Evolutionary conservation across 257 asterid species (phyloP), one percentile per base, ranked within the genome.

Genomic region (Haberlea rhodopensis): DNA sequence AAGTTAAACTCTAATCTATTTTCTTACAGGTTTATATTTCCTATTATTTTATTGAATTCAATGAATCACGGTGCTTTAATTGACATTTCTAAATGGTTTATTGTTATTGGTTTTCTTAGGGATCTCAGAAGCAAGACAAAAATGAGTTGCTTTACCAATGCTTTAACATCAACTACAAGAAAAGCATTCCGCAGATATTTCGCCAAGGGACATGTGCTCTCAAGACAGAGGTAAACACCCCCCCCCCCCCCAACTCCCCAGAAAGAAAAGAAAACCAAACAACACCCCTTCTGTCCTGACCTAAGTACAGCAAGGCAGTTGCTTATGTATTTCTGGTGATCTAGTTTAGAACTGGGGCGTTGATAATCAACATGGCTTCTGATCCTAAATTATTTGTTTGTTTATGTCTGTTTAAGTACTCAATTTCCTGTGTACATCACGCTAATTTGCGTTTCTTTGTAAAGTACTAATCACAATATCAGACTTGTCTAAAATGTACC

Each of bases 171-270:
- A 88, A 91, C 76, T 91, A 91, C 81, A 89, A 79, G 71, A 80
- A 79, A 24, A 81, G 81, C 60, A 79, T 90, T 65, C 90, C 88
- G 3, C 82, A 67, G 56, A 81, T 86, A 37, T 82, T 88, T 77
- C 96, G 98, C 76, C 98, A 91, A 75, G 98, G 96, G 46, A 86
- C 98, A 63, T 88, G 95, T 71, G 79, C 69, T 70, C 66, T 88
- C 63, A 83, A 87, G 80, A 78, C 75, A 63, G 82, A 88, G 86
- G 95, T 85, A 61, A 60, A 64, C 60, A 32, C 31, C 43, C 52
- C 28, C 45, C 23, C 60, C 43, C 55, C 53, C 26, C 11, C 24
- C 22, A 21, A 1, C 2, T 32, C 15, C 8, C 51, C 40, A n/a
- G n/a, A n/a, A n/a, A n/a, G n/a, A n/a, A n/a, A n/a, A n/a, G 29